Percentiles rank a stretch among this genome's conserved stretches.
Evolutionary conservation across 192 early-diverging fungal genomes (phyloP).

Genomic region (Coemansia sp.): DNA sequence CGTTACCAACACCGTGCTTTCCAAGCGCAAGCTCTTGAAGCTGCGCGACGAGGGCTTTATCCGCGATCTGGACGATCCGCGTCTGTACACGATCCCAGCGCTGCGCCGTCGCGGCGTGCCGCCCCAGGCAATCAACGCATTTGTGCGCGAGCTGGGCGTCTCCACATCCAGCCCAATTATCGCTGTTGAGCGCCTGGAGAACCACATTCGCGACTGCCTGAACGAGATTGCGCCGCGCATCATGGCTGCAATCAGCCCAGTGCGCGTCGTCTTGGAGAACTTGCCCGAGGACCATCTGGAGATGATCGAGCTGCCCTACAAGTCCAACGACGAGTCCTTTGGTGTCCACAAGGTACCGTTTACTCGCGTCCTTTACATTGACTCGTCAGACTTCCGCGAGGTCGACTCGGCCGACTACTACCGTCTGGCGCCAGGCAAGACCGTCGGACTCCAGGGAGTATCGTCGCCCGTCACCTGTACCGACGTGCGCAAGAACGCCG

Average conservation of each 20-base stretch:
- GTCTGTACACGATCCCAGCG: conserved; percentile 93
- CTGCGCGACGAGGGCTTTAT: conserved; percentile 81
- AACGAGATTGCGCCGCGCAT: conserved; percentile 90
- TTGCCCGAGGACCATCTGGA: conserved; percentile 80
- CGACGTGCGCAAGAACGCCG: conserved; percentile 70
- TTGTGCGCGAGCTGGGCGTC: conserved; percentile 89
- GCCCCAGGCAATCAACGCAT: conserved; percentile 95
- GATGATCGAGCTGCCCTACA: conserved; percentile 81
- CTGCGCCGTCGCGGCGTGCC: conserved; percentile 97
- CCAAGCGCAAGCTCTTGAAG: conserved; percentile 96
- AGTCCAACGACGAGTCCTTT: conserved; percentile 84
- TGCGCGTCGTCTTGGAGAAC: conserved; percentile 89
- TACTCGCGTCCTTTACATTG: conserved; percentile 92
- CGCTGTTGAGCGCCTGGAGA: conserved; percentile 86
- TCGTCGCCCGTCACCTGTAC: conserved; percentile 86
- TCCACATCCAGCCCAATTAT: conserved; percentile 81
- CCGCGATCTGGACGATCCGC: conserved; percentile 92
- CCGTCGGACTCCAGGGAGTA: conserved; percentile 90
- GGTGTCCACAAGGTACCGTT: conserved; percentile 89
- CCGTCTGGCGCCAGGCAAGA: conserved; percentile 89
- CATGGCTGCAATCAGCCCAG: conserved; percentile 86
- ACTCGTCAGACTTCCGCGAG: conserved; percentile 91
- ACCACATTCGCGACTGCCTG: conserved; percentile 91
- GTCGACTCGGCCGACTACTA: conserved; percentile 92
- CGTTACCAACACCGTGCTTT: conserved; percentile 91